Evolutionary conservation across 192 early-diverging fungal genomes (phyloP), one percentile per base, ranked within the genome.

Genomic region (Backusella sp.): DNA sequence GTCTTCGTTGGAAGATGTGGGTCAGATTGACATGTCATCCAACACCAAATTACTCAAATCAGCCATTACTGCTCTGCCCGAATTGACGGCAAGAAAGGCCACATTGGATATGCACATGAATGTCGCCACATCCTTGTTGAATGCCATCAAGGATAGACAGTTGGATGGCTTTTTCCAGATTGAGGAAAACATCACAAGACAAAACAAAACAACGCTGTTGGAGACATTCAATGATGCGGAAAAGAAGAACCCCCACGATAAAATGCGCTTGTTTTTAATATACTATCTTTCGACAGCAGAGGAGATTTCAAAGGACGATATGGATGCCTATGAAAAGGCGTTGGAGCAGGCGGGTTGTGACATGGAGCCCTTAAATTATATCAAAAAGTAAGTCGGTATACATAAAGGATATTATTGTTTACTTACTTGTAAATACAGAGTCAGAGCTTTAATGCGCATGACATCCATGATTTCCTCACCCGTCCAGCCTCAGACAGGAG

Each of bases 41-140:
- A 96, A 92, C 76, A 94, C 96, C 6, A 93, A 96, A 83, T 87
- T 93, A 76, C 88, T 99, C 70, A 93, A 96, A 81, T 88, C 91
- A 0, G 97, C 97, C 5, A 96, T 99, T 62, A 96, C 91, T 4
- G 88, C 91, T n/a, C 83, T 99, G 6, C 98, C 98, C 0, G 95
- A 98, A 79, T 87, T 99, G 71, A 98, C 97, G 21, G 96, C 95
- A 17, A 87, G 96, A 66, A 98, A 99, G 83, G 87, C 92, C 12
- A 91, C 92, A 15, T 84, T 99, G 30, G 98, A 99, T 80, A 97
- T 97, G 94, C 98, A 99, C 79, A 99, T 98, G 95, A 96, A 96
- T 79, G 94, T 99, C 68, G 97, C 97, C 4, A 99, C 97, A 2
- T 84, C 88, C 23, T 80, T 99, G 76, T 86, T 99, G 17, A 90